Base-by-base conservation (phyloP, 208 protist genomes). In the Trypanosoma brucei region DNA sequence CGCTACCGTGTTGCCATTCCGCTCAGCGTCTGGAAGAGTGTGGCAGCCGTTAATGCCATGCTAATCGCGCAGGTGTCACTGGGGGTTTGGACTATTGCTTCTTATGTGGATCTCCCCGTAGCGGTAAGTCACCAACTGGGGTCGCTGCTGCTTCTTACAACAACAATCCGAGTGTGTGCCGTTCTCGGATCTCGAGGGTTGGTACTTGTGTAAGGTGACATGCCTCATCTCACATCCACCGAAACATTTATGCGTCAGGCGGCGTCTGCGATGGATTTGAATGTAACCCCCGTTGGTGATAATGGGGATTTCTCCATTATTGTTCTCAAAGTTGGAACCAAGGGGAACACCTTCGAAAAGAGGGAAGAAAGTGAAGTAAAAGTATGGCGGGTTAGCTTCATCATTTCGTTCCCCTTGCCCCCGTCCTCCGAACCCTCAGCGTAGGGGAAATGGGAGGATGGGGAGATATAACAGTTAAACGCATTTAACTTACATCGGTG, bases 71-170 rank as follows among this genome's bases (percentile, higher is more conserved):
- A 98, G 79, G 83, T 98, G 0, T 54, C 57, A 4, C 75, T 98
- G 1, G 97, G 97, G 57, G 92, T 98, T 45, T 79, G 93, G 71
- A 98, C 97, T 2, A 75, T 98, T 30, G 70, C 97, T 58, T 96
- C 83, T 14, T 81, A 86, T 57, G 96, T 98, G 14, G 88, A 95
- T 48, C 85, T 91, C 22, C 85, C 89, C 3, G 59, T 98, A 6
- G 97, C 91, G 2, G 86, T 85, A 14, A 68, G 76, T 7, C 94
- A 97, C 64, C 92, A 97, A 62, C 71, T 91, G 33, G 80, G 83
- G n/a, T 80, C 91, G 22, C 62, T 96, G 37, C n/a, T 90, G 1
- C 78, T 96, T 3, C 80, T 96, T 8, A 79, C 86, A 42, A 85
- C 76, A 35, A 67, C 94, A 9, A 83, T 94, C 54, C 83, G 83